phyloP scores from a whole-genome alignment of 1,284 basidiomycete genomes.

The Sporisorium reilianum region DNA sequence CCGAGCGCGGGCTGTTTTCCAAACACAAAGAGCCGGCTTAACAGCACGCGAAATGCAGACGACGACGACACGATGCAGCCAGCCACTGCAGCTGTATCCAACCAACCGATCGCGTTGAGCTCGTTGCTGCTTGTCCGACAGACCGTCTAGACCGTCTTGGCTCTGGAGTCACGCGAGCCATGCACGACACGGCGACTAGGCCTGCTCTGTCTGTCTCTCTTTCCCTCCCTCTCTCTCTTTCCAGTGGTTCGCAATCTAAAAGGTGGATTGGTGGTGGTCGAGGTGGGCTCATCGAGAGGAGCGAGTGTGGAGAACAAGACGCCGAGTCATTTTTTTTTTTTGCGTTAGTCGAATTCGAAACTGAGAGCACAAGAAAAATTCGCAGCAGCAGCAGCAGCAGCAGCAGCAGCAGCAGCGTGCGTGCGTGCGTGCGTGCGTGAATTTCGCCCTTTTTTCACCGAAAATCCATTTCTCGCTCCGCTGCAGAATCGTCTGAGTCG shows the following conservation, averaged over 20 bases:
- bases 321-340: too few species aligned
- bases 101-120: constrained; percentile 8
- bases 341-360: too few species aligned
- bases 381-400: too few species aligned
- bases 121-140: background rate
- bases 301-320: too few species aligned
- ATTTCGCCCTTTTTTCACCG: background rate
- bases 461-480: background rate
- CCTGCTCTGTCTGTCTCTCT: background rate
- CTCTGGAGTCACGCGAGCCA: background rate
- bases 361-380: background rate
- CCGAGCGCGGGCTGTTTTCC: background rate
- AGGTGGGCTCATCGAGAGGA: too few species aligned
- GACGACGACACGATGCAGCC: constrained; percentile 11
- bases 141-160: background rate
- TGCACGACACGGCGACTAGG: too few species aligned
- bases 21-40: constrained; percentile 1
- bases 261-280: too few species aligned
- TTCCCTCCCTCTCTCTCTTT: too few species aligned
- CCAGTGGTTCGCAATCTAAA: too few species aligned
- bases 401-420: too few species aligned
- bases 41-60: constrained; percentile 11
- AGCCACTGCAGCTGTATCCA: background rate
- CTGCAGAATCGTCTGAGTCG: constrained; percentile 9
- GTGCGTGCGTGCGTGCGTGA: too few species aligned